Base-by-base conservation (phyloP, 2,329 filamentous ascomycete genomes). In the Pseudogymnoascus sp. region DNA sequence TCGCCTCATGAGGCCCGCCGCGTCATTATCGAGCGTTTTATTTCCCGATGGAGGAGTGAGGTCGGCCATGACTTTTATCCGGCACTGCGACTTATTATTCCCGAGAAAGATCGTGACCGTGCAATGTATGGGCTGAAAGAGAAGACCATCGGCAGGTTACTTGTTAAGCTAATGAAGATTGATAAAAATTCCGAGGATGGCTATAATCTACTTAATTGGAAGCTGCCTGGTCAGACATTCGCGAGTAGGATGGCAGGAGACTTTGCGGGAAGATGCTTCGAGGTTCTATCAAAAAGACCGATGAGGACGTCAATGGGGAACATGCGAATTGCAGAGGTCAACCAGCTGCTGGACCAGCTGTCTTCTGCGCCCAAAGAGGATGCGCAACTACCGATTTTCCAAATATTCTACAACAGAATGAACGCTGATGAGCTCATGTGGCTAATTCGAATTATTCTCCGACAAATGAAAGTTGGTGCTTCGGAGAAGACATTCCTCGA, bases 111-210 rank as follows among this genome's bases (percentile, higher is more conserved):
- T 71, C 85, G 92, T 39, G 92, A 97, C 70, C 85, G 94, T 58
- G 88, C 89, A 15, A 92, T 96, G 79, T 99, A 97, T 70, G 91
- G 93, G 0, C 79, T 99, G 40, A 97, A 97, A 72, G 94, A 99
- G 77, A 92, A 88, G 72, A 84, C 87, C 4, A 92, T 99, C 64
- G 93, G 88, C 8, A 96, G 92, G 72, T 77, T 97, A 18, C 79
- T 97, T n/a, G 89, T 97, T 63, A 93, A 92, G 72, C 82, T 96
- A 39, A 88, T 96, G 80, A 93, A 92, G 71, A 96, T 99, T 69
- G 88, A 92, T 76, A 90, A 88, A 69, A 87, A 92, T 69, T 95
- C 91, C 0, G 90, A 96, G 65, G 93, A 97, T 76, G 93, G 87
- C 0, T 87, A 88, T 71, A 91, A 84, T 66, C 79, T 99, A 25